These are phyloP conservation scores for Solanum pimpinellifolium DNA, from an alignment of 257 asterid species.

Conservation along the genomic window DNA sequence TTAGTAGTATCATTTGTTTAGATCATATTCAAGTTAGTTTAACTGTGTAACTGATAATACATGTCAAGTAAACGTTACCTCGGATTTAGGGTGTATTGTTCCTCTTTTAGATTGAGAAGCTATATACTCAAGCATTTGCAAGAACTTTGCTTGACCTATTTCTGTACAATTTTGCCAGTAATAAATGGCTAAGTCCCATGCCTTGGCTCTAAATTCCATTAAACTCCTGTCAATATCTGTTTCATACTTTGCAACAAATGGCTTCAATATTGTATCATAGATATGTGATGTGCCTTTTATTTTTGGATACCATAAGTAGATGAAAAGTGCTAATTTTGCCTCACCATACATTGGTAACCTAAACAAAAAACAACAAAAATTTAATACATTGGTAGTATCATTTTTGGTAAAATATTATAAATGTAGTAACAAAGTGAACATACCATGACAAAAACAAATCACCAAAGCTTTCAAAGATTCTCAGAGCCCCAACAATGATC, in stretches of 20 bases:
- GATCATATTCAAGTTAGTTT: not conserved
- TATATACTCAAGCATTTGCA: conserved; percentile 47
- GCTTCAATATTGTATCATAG: conserved; percentile 48
- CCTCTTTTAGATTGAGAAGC: conserved; percentile 32
- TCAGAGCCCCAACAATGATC: conserved; percentile 62
- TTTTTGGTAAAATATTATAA: not conserved
- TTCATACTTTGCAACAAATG: conserved; percentile 57
- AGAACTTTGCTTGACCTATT: conserved; percentile 50
- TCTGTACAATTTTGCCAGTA: conserved; percentile 75
- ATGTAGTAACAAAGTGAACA: not conserved
- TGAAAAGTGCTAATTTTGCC: conserved; percentile 74
- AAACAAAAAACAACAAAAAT: not conserved
- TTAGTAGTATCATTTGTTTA: not conserved
- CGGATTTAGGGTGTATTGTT: conserved; percentile 14
- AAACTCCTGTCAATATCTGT: conserved; percentile 51
- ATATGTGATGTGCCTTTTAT: conserved; percentile 61
- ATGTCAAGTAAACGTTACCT: conserved; percentile 10
- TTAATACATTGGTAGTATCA: not conserved
- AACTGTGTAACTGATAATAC: not conserved
- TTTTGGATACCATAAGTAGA: conserved; percentile 88
- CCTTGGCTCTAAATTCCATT: conserved; percentile 47
- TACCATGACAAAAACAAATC: conserved; percentile 77
- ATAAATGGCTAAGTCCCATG: conserved; percentile 67
- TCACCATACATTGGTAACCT: conserved; percentile 94
- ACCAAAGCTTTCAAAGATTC: conserved; percentile 50